Evolutionary conservation across 805 yeast species (phyloP).

Genomic region (Lipomyces yamadae): DNA sequence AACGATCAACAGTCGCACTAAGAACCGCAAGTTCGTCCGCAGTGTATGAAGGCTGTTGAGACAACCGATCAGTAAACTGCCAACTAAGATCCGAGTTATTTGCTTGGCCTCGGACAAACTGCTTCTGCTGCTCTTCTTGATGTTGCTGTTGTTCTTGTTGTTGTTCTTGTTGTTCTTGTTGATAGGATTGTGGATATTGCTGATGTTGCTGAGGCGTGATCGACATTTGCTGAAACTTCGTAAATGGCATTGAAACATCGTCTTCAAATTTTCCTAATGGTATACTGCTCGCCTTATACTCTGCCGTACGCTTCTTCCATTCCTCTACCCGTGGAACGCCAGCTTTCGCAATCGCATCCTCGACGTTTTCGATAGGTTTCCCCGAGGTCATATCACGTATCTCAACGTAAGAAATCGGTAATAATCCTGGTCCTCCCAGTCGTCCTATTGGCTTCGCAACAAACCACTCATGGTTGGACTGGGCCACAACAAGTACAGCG

Average conservation of each 20-base stretch:
- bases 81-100: slow-evolving; percentile 19
- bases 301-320: slow-evolving; percentile 91
- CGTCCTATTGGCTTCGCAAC: slow-evolving; percentile 95
- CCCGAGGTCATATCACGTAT: slow-evolving; percentile 76
- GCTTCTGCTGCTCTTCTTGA: neutral
- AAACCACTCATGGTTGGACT: slow-evolving; percentile 95
- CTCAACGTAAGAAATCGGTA: slow-evolving; percentile 88
- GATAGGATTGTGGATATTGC: slow-evolving; percentile 8
- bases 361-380: slow-evolving; percentile 59
- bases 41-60: slow-evolving; percentile 12
- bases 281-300: slow-evolving; percentile 87
- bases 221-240: slow-evolving; percentile 30
- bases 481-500: slow-evolving; percentile 90
- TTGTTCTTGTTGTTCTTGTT: slow-evolving; percentile 2
- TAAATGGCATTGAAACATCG: slow-evolving; percentile 27
- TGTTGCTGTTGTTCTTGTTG: neutral
- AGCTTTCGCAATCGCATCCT: slow-evolving; percentile 64
- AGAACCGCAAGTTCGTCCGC: slow-evolving; percentile 47
- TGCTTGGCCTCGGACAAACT: slow-evolving; percentile 1
- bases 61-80: slow-evolving; percentile 11
- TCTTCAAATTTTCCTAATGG: slow-evolving; percentile 66
- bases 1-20: slow-evolving; percentile 78
- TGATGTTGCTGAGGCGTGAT: slow-evolving; percentile 13
- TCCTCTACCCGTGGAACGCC: slow-evolving; percentile 90
- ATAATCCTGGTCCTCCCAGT: slow-evolving; percentile 92